Conservation (phyloP, 2,329 filamentous ascomycete species). For the Penicillium sp. region DNA sequence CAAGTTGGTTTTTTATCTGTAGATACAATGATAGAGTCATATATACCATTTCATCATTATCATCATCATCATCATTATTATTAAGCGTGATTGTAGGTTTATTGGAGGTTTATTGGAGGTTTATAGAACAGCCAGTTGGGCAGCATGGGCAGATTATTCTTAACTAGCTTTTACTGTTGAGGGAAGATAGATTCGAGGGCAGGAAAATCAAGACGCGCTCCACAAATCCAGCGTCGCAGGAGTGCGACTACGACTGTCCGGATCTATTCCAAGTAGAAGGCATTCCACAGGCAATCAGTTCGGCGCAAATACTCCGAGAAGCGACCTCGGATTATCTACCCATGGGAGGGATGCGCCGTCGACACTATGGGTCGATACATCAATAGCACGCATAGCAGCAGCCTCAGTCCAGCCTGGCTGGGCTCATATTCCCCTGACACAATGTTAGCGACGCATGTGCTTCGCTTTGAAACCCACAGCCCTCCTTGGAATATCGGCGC, state of each 20-base stretch:
- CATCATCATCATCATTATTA: background rate
- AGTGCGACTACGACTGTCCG: background rate
- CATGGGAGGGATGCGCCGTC: background rate
- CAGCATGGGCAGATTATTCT: background rate
- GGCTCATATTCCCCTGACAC: background rate
- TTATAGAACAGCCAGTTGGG: background rate
- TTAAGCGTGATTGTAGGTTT: background rate
- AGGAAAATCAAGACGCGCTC: background rate
- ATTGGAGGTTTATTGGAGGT: background rate
- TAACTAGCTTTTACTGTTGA: background rate
- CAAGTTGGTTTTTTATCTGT: background rate
- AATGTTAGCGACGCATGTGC: background rate
- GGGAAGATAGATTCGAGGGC: background rate
- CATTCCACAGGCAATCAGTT: background rate
- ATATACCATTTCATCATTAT: constrained; percentile 3
- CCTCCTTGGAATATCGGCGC: background rate
- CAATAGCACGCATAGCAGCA: background rate
- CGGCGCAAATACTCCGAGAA: background rate
- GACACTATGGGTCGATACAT: background rate
- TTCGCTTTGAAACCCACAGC: background rate
- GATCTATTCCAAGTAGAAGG: background rate
- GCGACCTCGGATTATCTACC: background rate
- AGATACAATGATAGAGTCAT: constrained; percentile 14
- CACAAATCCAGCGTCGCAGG: background rate
- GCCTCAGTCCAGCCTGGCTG: background rate